phyloP scores from a whole-genome alignment of 371 early-diverging fungal genomes.

The Homolaphlyctis polyrhiza region DNA sequence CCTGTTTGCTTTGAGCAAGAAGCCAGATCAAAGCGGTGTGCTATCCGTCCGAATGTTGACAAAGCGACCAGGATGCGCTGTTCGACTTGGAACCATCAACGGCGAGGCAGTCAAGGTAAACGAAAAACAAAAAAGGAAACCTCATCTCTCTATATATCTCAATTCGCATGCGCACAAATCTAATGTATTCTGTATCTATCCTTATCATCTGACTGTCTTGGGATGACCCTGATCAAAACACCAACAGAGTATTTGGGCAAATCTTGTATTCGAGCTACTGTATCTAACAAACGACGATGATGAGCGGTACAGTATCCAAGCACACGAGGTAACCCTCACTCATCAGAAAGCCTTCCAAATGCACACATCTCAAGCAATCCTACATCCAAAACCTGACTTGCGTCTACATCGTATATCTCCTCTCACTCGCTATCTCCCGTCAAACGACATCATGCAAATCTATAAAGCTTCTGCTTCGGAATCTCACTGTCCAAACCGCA shows the following conservation, averaged over 20 bases:
- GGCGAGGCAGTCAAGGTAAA: conserved; percentile 16
- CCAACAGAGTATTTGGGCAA: conserved; percentile 36
- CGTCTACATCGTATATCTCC: background rate
- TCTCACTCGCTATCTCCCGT: background rate
- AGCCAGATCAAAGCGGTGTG: background rate
- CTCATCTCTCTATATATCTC: no score
- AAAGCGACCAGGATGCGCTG: background rate
- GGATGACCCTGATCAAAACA: background rate
- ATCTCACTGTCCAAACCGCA: conserved; percentile 35
- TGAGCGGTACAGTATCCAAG: conserved; percentile 44
- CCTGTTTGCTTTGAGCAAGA: conserved; percentile 1
- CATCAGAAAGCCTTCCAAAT: background rate
- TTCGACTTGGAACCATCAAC: conserved; percentile 17
- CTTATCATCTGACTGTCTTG: background rate
- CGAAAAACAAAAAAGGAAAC: no score
- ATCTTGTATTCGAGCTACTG: conserved; percentile 32
- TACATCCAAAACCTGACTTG: background rate
- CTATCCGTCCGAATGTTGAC: conserved; percentile 9
- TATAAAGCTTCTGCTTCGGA: conserved; percentile 24
- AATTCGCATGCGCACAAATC: no score
- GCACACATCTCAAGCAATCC: no score
- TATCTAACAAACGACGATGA: conserved; percentile 46
- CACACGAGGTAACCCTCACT: conserved; percentile 22
- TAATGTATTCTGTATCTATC: background rate
- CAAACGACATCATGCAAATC: background rate